Conservation (phyloP, 768 basidiomycete species). For the Lentinula boryana region DNA sequence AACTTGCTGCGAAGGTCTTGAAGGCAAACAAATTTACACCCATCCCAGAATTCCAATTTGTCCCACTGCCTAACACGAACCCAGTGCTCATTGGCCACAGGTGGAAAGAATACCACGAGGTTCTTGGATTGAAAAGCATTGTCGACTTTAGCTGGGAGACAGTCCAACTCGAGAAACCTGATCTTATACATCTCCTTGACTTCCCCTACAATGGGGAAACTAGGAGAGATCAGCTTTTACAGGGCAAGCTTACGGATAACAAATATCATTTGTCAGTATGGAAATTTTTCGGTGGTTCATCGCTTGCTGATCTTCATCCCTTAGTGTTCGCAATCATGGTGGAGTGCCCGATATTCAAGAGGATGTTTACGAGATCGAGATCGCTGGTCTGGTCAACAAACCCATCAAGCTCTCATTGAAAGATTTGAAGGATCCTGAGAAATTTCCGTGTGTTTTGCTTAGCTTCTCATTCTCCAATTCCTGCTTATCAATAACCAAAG, state of each 20-base stretch:
- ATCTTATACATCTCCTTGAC: constrained; percentile 43
- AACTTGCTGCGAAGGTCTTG: constrained; percentile 31
- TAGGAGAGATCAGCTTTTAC: constrained; percentile 31
- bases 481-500: constrained; percentile 16
- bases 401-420: constrained; percentile 37
- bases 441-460: constrained; percentile 35
- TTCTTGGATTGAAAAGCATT: constrained; percentile 37
- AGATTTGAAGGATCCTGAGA: constrained; percentile 39
- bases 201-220: constrained; percentile 57
- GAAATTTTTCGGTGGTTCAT: neutral
- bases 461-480: neutral
- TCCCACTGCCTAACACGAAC: constrained; percentile 43
- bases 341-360: constrained; percentile 45
- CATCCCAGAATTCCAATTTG: constrained; percentile 45
- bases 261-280: constrained; percentile 40
- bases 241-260: constrained; percentile 42
- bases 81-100: constrained; percentile 43
- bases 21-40: constrained; percentile 31
- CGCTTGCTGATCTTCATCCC: neutral
- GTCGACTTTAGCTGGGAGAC: constrained; percentile 48
- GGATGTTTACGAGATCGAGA: constrained; percentile 41
- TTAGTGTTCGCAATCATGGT: constrained; percentile 48
- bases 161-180: constrained; percentile 44
- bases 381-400: constrained; percentile 44
- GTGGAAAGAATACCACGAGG: constrained; percentile 49